Base-by-base conservation (phyloP, 192 early-diverging fungal genomes). In the Thamnidium elegans region DNA sequence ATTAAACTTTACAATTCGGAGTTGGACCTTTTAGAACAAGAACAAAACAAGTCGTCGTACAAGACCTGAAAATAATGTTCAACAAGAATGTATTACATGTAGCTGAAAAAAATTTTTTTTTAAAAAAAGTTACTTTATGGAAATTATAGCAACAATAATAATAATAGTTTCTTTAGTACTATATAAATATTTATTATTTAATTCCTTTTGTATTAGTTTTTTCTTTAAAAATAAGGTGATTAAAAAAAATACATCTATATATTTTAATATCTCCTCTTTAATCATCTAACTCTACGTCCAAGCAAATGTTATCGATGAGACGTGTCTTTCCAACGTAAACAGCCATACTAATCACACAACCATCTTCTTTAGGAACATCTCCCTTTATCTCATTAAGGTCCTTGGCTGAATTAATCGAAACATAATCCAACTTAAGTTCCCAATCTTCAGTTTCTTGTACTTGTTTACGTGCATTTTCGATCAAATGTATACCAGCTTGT, bases 271-370 rank as follows among this genome's bases (percentile, higher is more conserved):
- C 36, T 39, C 36, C 36, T 39, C 36, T 48, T 48, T 48, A 48
- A 17, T 48, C 46, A 3, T 48, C 46, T 4, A 48, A 39, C 42
- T 36, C 11, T 19, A 58, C 42, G 14, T 44, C 56, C 42, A 58
- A 58, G 21, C 56, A 58, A 17, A 58, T 13, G 44, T 99, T 99
- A 76, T 99, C 96, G 60, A 99, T 96, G 30, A 99, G 81, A 31
- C 96, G 81, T 9, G 96, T 94, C 30, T 79, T 86, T 17, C 94
- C 96, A 52, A 96, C 83, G 61, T 81, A 86, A 46, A 96, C 82
- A 6, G 94, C 96, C 19, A 91, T 87, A 8, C 87, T 91, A 14
- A 97, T 73, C 58, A 99, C 90, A 43, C 89, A 89, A 31, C 87
- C 87, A 21, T 76, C 76, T 31, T 76, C 72, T 13, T 73, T 80